Percentiles rank a stretch among this genome's conserved stretches.
phyloP scores from a whole-genome alignment of 2,329 filamentous ascomycete species.

The Graphilbum fragrans region DNA sequence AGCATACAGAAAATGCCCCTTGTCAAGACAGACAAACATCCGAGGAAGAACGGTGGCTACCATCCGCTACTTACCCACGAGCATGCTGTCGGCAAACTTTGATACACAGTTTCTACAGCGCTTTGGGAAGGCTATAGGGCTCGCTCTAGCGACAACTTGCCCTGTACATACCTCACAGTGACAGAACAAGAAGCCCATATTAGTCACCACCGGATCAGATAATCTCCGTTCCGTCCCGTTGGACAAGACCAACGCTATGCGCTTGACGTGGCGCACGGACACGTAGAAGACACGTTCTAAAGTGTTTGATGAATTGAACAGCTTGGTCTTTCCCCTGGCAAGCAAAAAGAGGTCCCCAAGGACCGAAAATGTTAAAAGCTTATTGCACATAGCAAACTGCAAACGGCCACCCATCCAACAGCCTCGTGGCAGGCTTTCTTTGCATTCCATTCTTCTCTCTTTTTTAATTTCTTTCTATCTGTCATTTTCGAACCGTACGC shows the following conservation, averaged over 20 bases:
- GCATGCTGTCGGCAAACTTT: too few species aligned
- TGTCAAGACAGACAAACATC: too few species aligned
- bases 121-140: too few species aligned
- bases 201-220: background rate
- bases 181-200: too few species aligned
- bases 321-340: background rate
- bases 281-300: conserved; percentile 5
- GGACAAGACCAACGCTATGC: background rate
- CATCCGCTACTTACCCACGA: too few species aligned
- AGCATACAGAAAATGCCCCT: too few species aligned
- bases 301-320: conserved; percentile 6
- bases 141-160: too few species aligned
- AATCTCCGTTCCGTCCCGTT: conserved; percentile 1
- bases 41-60: too few species aligned
- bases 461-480: background rate
- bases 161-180: too few species aligned
- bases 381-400: too few species aligned
- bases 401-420: background rate
- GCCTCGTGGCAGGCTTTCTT: background rate
- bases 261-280: background rate
- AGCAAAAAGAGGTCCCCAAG: background rate
- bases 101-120: too few species aligned
- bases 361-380: background rate
- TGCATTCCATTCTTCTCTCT: background rate
- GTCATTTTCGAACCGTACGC: background rate